These are phyloP conservation scores for Wallacemonas sp. DNA, from an alignment of 208 protist species.

Conservation along the genomic window DNA sequence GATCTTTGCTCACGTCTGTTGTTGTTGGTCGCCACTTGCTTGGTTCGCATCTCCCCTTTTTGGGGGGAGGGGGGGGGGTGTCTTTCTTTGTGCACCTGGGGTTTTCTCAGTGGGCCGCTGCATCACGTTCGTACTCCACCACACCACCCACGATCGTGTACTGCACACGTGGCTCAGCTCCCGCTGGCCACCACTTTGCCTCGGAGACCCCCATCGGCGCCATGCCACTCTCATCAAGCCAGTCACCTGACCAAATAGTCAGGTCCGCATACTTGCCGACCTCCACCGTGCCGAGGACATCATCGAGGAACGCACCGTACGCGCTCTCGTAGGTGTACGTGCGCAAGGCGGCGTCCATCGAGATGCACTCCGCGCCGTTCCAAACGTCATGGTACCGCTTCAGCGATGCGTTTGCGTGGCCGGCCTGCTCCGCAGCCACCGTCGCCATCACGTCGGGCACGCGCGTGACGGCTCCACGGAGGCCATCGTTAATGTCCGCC, in stretches of 20 bases:
- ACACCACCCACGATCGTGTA: conserved; percentile 54
- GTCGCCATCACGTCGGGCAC: conserved; percentile 57
- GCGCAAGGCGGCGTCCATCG: conserved; percentile 53
- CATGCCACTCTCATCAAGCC: conserved; percentile 28
- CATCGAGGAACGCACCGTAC: conserved; percentile 58
- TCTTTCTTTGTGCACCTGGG: not conserved
- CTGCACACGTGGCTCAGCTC: conserved; percentile 34
- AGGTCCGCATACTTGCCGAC: conserved; percentile 64
- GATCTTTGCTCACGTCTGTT: too few species aligned
- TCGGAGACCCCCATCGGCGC: conserved; percentile 23
- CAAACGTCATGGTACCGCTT: conserved; percentile 50
- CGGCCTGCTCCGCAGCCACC: conserved; percentile 31
- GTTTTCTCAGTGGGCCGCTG: not conserved
- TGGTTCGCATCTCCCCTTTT: too few species aligned
- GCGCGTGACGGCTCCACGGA: conserved; percentile 56
- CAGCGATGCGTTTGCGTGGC: conserved; percentile 3
- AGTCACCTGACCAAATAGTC: conserved; percentile 54
- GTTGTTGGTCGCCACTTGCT: too few species aligned
- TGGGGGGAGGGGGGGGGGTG: too few species aligned
- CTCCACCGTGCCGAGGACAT: conserved; percentile 53
- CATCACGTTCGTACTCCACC: conserved; percentile 43
- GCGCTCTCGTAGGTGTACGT: conserved; percentile 60
- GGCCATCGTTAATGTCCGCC: conserved; percentile 43
- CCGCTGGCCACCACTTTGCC: conserved; percentile 40
- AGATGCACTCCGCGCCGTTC: conserved; percentile 45